Conservation (phyloP, 192 early-diverging fungal species). For the Piromyces finnis region DNA sequence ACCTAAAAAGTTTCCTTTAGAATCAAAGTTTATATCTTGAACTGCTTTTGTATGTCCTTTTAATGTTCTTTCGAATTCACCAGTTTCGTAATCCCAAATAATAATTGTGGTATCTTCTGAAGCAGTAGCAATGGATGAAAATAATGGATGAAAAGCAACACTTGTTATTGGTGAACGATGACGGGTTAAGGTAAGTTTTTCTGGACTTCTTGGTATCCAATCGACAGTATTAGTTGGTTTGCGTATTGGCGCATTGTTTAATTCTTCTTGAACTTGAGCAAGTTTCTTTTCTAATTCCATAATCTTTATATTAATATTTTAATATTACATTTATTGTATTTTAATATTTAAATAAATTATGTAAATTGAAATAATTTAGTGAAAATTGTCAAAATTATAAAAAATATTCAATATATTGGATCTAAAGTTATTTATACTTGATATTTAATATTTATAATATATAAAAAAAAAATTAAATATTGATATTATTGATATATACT, state of each 20-base stretch:
- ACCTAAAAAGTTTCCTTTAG: conserved; percentile 67
- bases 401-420: too few species aligned
- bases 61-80: conserved; percentile 76
- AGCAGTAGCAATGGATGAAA: conserved; percentile 60
- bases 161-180: conserved; percentile 67
- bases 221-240: conserved; percentile 24
- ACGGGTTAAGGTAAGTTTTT: conserved; percentile 46
- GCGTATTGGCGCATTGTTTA: conserved; percentile 3
- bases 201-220: conserved; percentile 73
- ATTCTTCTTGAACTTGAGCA: conserved; percentile 54
- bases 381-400: too few species aligned
- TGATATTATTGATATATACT: conserved; percentile 3
- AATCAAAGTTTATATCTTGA: conserved; percentile 70
- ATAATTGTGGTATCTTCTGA: conserved; percentile 85
- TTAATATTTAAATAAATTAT: too few species aligned
- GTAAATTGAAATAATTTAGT: too few species aligned
- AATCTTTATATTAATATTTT: conserved; percentile 30
- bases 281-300: conserved; percentile 81
- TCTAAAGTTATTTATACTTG: neutral
- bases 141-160: conserved; percentile 76
- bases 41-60: conserved; percentile 94
- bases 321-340: too few species aligned
- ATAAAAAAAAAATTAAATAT: too few species aligned
- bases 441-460: neutral
- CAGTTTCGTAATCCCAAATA: conserved; percentile 87